phyloP scores from a whole-genome alignment of 1,139 yeast species.

The Blastobotrys ciferrii region DNA sequence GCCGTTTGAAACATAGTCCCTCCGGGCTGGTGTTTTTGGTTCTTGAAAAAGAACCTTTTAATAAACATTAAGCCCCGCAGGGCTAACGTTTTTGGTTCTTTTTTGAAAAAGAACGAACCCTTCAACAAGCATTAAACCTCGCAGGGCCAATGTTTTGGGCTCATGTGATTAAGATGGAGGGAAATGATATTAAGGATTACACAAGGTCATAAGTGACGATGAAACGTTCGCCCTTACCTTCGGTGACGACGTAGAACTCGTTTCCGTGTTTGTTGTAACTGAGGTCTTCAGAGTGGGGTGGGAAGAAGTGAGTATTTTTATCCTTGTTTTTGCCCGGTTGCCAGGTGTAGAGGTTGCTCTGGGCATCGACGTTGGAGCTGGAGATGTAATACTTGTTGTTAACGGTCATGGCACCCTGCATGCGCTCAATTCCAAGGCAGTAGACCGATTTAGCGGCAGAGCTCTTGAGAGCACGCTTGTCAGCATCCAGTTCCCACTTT shows the following conservation, averaged over 20 bases:
- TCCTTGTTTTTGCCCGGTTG: constrained; percentile 9
- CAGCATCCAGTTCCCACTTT: constrained; percentile 9
- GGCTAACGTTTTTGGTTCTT: too few relatives aligned
- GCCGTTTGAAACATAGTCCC: too few relatives aligned
- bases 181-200: too few relatives aligned
- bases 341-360: constrained; percentile 12
- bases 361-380: constrained; percentile 4
- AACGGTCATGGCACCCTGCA: constrained; percentile 15
- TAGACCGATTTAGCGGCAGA: constrained; percentile 9
- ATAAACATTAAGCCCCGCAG: too few relatives aligned
- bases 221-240: constrained; percentile 11
- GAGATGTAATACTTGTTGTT: constrained; percentile 10
- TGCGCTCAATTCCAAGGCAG: constrained; percentile 14
- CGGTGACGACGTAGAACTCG: constrained; percentile 11
- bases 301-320: neutral
- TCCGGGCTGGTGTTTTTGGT: too few relatives aligned
- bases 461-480: constrained; percentile 7
- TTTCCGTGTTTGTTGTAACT: constrained; percentile 8
- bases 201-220: constrained; percentile 12
- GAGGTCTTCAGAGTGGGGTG: constrained; percentile 13
- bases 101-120: too few relatives aligned
- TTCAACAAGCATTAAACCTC: too few relatives aligned
- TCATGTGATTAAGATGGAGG: too few relatives aligned
- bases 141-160: too few relatives aligned
- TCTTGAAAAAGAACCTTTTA: too few relatives aligned